Evolutionary conservation across 176 grass and related monocot genomes (phyloP).

Genomic region (Carex littledalei): DNA sequence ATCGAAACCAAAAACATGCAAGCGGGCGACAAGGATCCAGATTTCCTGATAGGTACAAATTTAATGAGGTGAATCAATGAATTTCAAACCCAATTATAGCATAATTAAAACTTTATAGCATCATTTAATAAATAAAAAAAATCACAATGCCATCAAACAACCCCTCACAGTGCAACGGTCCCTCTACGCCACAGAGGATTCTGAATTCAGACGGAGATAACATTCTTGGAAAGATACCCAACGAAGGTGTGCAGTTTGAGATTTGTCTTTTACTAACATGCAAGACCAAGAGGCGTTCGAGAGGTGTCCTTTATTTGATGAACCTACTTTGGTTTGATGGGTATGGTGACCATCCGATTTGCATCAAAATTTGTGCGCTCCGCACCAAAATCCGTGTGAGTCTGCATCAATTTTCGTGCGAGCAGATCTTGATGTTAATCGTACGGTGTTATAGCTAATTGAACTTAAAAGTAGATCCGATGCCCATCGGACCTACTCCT

Average conservation of each 20-base stretch:
- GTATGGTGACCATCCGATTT: too few species aligned
- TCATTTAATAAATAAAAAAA: not conserved
- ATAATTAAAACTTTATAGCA: not conserved
- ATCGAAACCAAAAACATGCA: not conserved
- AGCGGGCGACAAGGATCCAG: not conserved
- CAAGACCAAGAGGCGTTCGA: not conserved
- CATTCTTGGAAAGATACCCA: conserved; percentile 20
- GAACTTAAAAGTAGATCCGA: too few species aligned
- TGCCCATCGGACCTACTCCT: too few species aligned
- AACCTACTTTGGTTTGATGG: too few species aligned
- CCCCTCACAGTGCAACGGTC: not conserved
- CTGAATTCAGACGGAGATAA: not conserved
- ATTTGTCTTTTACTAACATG: conserved; percentile 28
- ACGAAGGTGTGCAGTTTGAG: conserved; percentile 7
- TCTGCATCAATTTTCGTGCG: too few species aligned
- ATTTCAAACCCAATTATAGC: not conserved
- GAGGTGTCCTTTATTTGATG: not conserved
- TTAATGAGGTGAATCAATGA: not conserved
- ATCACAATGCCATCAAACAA: not conserved
- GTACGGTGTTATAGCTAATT: too few species aligned
- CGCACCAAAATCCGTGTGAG: too few species aligned
- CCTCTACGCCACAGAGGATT: conserved; percentile 14
- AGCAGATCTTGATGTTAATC: too few species aligned
- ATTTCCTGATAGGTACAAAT: not conserved
- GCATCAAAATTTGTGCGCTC: too few species aligned